Base-by-base conservation (phyloP, 345 rosid genomes). In the Erysimum cheiranthoides region DNA sequence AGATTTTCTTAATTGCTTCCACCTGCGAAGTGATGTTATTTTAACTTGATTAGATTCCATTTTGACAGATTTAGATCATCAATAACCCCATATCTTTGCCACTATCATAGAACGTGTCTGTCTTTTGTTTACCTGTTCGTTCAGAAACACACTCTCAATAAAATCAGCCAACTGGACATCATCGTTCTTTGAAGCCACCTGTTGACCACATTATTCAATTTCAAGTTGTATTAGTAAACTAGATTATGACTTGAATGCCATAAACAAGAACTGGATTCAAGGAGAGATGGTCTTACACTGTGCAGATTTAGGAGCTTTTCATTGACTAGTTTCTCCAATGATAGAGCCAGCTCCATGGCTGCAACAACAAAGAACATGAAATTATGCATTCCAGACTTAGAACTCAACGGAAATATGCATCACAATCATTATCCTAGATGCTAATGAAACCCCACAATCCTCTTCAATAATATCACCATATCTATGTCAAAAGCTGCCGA, bases 291-390 rank as follows among this genome's bases (percentile, higher is more conserved):
- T 59, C 76, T 86, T 88, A 94, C 99, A 18, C 62, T 73, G 73
- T 94, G 97, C 79, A 94, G 60, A 74, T 78, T 83, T 59, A 92
- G 68, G 34, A 94, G 92, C 81, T 94, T 94, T 67, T 86, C 96
- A 70, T 92, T 94, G 36, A 82, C 86, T 52, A 94, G 86, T 81
- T 94, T 94, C 88, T 94, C 99, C 80, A 94, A 71, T 6, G 97
- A 89, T 32, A 94, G 77, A 4, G 97, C 85, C 14, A 94, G 67
- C 85, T 94, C 99, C 97, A 94, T 94, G 1, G 99, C 99, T 94
- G 77, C 47, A 75, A 42, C 68, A 73, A 56, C 34, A 61, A 75
- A 50, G 25, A 71, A 54, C 32, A 62, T 50, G 10, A 59, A 43
- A 13, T 10, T 14, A 21, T n/a, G 21, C n/a, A 12, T 46, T 57